These are phyloP conservation scores for Malus domestica DNA, from an alignment of 306 rosid genomes.

Conservation along the genomic window ASM211411v1 NC_041793.1:33641501-33642000, in stretches of 20 bases:
- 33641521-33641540: constrained; percentile 68
- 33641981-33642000: no score
- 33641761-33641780: background rate
- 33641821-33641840: no score
- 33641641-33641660: background rate
- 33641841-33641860: no score
- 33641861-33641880: no score
- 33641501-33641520: constrained; percentile 91
- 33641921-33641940: no score
- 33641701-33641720: background rate
- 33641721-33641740: background rate
- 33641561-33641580: constrained; percentile 46
- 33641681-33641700: background rate
- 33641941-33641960: no score
- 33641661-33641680: background rate
- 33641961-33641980: no score
- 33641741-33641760: background rate
- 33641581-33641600: constrained; percentile 55
- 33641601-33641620: constrained; percentile 10
- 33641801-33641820: no score
- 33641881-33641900: no score
- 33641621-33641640: background rate
- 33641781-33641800: no score
- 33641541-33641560: constrained; percentile 82
- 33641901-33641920: no score